phyloP scores from a whole-genome alignment of 2,329 filamentous ascomycete species.

The Neopestalotiopsis sp. region DNA sequence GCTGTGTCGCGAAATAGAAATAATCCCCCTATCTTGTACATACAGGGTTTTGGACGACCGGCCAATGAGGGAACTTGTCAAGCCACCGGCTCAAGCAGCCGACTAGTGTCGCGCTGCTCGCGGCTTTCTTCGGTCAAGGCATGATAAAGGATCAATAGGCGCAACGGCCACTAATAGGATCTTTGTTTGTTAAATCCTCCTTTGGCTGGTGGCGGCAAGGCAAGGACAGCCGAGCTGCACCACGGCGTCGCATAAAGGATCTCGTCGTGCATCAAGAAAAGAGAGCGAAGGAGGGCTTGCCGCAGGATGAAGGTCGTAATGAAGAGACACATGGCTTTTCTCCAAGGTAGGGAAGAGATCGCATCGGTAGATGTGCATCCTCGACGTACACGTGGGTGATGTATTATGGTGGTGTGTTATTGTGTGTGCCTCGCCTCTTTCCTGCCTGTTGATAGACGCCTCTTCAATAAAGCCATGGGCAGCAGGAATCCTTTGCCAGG shows the following conservation, averaged over 20 bases:
- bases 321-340: slow-evolving; percentile 3
- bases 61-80: neutral
- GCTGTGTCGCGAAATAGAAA: slow-evolving; percentile 1
- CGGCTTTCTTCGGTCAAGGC: neutral
- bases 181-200: neutral
- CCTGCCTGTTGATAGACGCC: slow-evolving; percentile 6
- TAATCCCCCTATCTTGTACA: neutral
- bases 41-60: neutral
- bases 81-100: neutral
- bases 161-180: slow-evolving; percentile 15
- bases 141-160: slow-evolving; percentile 14
- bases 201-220: neutral
- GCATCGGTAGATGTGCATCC: slow-evolving; percentile 13
- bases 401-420: neutral
- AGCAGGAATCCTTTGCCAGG: neutral
- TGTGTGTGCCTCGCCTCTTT: slow-evolving; percentile 1
- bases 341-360: neutral
- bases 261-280: neutral
- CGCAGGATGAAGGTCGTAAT: neutral
- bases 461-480: neutral
- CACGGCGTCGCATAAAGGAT: neutral
- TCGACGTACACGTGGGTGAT: slow-evolving; percentile 9
- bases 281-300: neutral
- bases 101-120: neutral
- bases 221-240: neutral